These are phyloP conservation scores for Mucor circinelloides DNA, from an alignment of 371 early-diverging fungal genomes.

Conservation along the genomic window DNA sequence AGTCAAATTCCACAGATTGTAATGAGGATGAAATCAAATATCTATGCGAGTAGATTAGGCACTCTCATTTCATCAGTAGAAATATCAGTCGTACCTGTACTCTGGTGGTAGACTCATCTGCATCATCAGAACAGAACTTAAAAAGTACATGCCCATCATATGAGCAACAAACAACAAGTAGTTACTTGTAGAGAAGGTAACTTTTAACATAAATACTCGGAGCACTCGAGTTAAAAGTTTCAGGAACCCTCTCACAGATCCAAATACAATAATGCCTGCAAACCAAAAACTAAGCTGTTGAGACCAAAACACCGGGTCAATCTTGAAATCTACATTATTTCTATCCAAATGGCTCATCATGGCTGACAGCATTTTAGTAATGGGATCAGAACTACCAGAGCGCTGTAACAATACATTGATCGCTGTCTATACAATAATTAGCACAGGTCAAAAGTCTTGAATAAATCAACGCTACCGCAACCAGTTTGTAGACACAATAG, in stretches of 20 bases:
- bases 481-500: constrained; percentile 88
- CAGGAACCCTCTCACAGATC: constrained; percentile 85
- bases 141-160: constrained; percentile 92
- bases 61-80: background rate
- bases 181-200: constrained; percentile 63
- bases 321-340: constrained; percentile 50
- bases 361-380: constrained; percentile 77
- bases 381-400: constrained; percentile 82
- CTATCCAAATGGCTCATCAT: constrained; percentile 59
- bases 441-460: background rate
- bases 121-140: constrained; percentile 89
- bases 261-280: constrained; percentile 86
- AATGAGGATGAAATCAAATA: constrained; percentile 80
- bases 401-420: constrained; percentile 80
- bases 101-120: constrained; percentile 83
- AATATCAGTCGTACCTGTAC: constrained; percentile 68
- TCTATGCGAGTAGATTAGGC: constrained; percentile 30
- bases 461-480: constrained; percentile 55
- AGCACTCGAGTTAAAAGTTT: constrained; percentile 75
- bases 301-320: constrained; percentile 83
- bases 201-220: constrained; percentile 66
- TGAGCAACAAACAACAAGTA: constrained; percentile 81
- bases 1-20: constrained; percentile 80
- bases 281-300: constrained; percentile 92
- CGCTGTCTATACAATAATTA: constrained; percentile 51